A percentile compares a stretch with the other conserved stretches of the same genome.
Conservation (phyloP, 345 rosid genomes). For the Aethionema arabicum region DNA sequence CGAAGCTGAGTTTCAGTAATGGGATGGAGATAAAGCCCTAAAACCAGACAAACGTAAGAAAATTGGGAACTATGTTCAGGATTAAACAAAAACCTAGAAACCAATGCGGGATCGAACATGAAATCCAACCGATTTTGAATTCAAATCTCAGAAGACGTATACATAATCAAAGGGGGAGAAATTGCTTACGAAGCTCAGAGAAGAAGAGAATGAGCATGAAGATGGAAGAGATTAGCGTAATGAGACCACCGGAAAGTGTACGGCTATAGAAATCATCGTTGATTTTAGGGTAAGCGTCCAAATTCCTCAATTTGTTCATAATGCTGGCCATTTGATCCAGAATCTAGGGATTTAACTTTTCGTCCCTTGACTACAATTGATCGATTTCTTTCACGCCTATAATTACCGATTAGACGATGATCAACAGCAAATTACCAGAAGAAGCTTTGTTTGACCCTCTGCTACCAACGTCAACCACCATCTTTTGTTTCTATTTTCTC, state of each 20-base stretch:
- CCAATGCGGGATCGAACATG: not conserved
- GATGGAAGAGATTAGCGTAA: constrained; percentile 56
- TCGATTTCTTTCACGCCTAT: not conserved
- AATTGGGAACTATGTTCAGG: too few species aligned
- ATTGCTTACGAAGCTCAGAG: constrained; percentile 45
- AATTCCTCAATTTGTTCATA: constrained; percentile 60
- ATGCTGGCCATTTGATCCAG: constrained; percentile 48
- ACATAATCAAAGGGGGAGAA: not conserved
- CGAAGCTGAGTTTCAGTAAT: constrained; percentile 75
- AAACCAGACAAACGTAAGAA: constrained; percentile 9
- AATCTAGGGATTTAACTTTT: not conserved
- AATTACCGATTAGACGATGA: constrained; percentile 24
- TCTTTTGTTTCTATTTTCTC: too few species aligned
- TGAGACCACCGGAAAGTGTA: constrained; percentile 65
- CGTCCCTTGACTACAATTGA: not conserved
- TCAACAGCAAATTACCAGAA: constrained; percentile 14
- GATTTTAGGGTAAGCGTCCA: constrained; percentile 88
- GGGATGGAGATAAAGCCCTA: constrained; percentile 68
- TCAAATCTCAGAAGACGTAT: not conserved
- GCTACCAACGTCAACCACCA: too few species aligned
- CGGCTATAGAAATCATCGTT: constrained; percentile 89
- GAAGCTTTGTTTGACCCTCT: not conserved
- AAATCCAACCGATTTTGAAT: not conserved
- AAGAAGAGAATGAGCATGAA: constrained; percentile 53
- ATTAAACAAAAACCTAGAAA: too few species aligned